A percentile compares a stretch with the other conserved stretches of the same genome.
Evolutionary conservation across 2,329 filamentous ascomycete genomes (phyloP).

Genomic region (Aureobasidium subglaciale): DNA sequence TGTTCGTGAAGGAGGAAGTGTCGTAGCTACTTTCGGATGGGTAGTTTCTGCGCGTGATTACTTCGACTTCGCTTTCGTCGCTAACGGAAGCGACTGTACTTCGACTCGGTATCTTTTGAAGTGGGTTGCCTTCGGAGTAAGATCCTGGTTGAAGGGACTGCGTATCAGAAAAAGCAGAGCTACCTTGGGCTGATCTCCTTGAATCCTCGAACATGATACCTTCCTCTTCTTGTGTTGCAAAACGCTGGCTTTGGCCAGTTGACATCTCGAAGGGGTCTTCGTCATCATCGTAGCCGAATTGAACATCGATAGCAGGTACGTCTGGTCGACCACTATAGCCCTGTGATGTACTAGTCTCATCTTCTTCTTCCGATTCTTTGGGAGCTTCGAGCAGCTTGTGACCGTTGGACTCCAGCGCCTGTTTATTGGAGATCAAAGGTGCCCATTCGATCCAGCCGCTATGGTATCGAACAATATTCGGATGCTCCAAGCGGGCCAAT

Average conservation of each 20-base stretch:
- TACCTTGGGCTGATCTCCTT: neutral
- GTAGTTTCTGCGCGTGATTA: conserved; percentile 37
- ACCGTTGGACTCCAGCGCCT: conserved; percentile 2
- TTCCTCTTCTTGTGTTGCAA: neutral
- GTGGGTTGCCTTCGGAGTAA: conserved; percentile 6
- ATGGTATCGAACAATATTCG: conserved; percentile 61
- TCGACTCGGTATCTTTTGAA: conserved; percentile 24
- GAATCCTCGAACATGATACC: conserved; percentile 1
- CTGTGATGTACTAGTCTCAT: neutral
- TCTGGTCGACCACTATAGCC: neutral
- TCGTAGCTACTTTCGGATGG: conserved; percentile 25
- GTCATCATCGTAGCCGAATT: conserved; percentile 13
- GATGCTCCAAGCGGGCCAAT: conserved; percentile 55
- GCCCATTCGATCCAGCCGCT: conserved; percentile 55
- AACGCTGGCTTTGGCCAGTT: neutral
- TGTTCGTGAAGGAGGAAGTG: conserved; percentile 17
- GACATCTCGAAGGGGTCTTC: conserved; percentile 1
- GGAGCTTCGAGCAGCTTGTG: conserved; percentile 13
- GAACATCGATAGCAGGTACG: conserved; percentile 4
- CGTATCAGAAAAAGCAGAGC: neutral
- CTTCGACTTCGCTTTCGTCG: conserved; percentile 41
- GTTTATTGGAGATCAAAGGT: conserved; percentile 4
- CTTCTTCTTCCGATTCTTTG: neutral
- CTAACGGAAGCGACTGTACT: conserved; percentile 19
- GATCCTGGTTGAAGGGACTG: conserved; percentile 6